Evolutionary conservation across 1,284 basidiomycete species (phyloP).

Genomic region (Microbotryum saponariae): DNA sequence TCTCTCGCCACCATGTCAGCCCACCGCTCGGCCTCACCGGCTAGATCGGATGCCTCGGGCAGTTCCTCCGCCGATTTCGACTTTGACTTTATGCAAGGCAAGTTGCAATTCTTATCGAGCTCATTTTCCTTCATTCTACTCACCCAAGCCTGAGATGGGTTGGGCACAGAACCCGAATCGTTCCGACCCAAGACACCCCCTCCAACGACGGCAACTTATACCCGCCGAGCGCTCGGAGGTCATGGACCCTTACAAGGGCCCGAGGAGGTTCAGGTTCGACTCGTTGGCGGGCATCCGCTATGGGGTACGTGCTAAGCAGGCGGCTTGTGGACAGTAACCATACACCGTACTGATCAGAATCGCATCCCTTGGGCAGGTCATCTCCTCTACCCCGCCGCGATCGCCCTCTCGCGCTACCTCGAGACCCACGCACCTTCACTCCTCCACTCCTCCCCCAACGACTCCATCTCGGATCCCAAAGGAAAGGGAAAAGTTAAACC

Average conservation of each 20-base stretch:
- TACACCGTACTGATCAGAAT: too few species aligned
- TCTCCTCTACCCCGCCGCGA: conserved; percentile 40
- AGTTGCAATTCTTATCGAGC: too few species aligned
- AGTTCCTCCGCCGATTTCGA: too few species aligned
- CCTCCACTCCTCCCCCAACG: conserved; percentile 6
- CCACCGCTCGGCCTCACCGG: too few species aligned
- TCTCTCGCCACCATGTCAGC: too few species aligned
- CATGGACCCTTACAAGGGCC: conserved; percentile 4
- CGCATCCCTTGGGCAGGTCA: conserved; percentile 22
- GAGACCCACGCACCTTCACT: conserved; percentile 26
- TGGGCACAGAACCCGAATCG: conserved; percentile 15
- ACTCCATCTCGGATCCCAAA: neutral
- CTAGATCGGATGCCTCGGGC: too few species aligned
- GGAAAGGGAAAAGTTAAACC: conserved; percentile 29
- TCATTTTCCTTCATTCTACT: too few species aligned
- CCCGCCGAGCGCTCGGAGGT: conserved; percentile 21
- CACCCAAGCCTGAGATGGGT: too few species aligned
- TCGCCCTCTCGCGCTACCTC: conserved; percentile 40
- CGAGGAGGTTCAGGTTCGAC: conserved; percentile 24
- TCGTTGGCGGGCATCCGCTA: conserved; percentile 34
- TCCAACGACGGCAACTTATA: conserved; percentile 27
- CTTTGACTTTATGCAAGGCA: too few species aligned
- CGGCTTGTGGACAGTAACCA: neutral
- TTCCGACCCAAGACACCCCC: conserved; percentile 32
- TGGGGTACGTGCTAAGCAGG: conserved; percentile 27